Base-by-base conservation (phyloP, 768 basidiomycete genomes). In the Ramaria sp. region DNA sequence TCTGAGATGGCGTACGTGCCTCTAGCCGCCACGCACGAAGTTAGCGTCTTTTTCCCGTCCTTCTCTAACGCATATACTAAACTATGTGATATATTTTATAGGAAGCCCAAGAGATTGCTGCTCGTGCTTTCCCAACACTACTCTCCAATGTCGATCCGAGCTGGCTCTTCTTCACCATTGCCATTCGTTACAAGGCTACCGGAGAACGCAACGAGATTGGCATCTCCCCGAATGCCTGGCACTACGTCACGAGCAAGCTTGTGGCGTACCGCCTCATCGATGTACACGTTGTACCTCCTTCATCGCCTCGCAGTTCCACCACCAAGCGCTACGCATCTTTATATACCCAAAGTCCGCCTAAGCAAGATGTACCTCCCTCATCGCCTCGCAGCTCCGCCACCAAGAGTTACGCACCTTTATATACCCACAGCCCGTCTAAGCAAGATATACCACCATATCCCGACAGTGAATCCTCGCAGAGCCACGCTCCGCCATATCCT, bases 121-220 rank as follows among this genome's bases (percentile, higher is more conserved):
- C 39, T 25, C 42, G 43, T 20, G 25, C 53, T 5, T 48, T 55
- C 16, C 43, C 43, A 32, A n/a, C 16, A 9, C n/a, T 38, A 30
- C 42, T 55, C 20, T 20, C 24, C 20, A 27, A 18, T 20, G 53
- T 55, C 20, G 53, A 55, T 13, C 53, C 53, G 15, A 24, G 39
- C 25, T 55, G 53, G 53, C 42, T 55, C 37, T 20, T 39, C 15
- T 55, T 55, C 36, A 45, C 53, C 45, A 55, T 55, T 25, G 30
- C 53, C 18, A 32, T 55, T 34, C 53, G 53, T 30, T 45, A 47
- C 30, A 41, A 36, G 18, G 20, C 39, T 16, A 55, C 42, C 12
- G 44, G 44, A 6, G 22, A 47, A 22, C 53, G 53, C 28, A 34
- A 55, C 5, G 53, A 55, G 37, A 32, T 47, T n/a, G n/a, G n/a